phyloP scores from a whole-genome alignment of 306 rosid genomes.

The Lablab purpureus region DNA sequence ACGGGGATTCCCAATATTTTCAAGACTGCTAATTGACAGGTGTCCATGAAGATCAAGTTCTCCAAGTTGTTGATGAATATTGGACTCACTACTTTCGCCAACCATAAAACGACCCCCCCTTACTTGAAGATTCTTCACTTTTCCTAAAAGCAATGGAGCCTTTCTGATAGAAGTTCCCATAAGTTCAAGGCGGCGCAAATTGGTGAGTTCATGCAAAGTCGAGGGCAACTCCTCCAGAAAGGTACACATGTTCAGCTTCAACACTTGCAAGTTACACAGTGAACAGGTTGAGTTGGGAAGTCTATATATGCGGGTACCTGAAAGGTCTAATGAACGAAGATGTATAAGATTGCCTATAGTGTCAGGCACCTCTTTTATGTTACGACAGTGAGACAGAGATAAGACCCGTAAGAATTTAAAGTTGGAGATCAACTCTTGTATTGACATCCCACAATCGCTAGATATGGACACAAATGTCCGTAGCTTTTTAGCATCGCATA shows the following conservation, averaged over 20 bases:
- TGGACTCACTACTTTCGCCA: neutral
- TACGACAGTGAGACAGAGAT: neutral
- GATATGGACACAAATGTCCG: neutral
- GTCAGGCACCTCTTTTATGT: neutral
- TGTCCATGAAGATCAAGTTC: neutral
- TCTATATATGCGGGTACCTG: rapidly evolving
- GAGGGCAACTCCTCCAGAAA: neutral
- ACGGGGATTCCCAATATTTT: neutral
- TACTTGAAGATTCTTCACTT: neutral
- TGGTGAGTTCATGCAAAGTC: neutral
- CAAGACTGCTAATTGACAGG: neutral
- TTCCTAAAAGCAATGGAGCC: neutral
- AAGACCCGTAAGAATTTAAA: neutral
- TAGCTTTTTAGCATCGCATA: neutral
- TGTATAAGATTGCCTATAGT: neutral
- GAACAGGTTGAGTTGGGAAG: neutral
- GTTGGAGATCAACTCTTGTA: neutral
- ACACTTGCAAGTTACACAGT: neutral
- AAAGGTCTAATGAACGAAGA: neutral
- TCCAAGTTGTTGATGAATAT: neutral
- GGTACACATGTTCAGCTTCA: neutral
- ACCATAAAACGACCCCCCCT: neutral
- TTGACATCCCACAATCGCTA: neutral
- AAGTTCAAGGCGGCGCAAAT: neutral
- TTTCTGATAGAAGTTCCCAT: neutral